These are phyloP conservation scores for Heterobasidion occidentale DNA, from an alignment of 1,284 basidiomycete species.

Conservation along the genomic window DNA sequence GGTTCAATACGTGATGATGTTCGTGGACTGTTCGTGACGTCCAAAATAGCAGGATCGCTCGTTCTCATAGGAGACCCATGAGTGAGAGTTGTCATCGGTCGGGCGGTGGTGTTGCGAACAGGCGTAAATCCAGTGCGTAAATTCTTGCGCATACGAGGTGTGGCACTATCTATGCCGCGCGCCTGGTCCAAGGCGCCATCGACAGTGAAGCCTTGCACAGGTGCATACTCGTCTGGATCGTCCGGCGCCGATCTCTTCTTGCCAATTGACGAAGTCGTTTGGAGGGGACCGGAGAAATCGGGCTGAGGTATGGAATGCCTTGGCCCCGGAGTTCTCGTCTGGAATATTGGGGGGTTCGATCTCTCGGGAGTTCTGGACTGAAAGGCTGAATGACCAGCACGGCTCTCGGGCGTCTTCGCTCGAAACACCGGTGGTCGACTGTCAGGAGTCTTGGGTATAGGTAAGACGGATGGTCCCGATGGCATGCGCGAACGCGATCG, in stretches of 20 bases:
- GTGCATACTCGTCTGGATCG: constrained; percentile 56
- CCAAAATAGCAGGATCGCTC: constrained; percentile 34
- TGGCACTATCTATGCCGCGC: constrained; percentile 40
- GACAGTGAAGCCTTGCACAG: constrained; percentile 52
- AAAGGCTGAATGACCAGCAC: background rate
- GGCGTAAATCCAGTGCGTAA: constrained; percentile 66
- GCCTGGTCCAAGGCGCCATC: constrained; percentile 32
- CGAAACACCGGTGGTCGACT: constrained; percentile 38
- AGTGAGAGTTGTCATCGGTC: constrained; percentile 26
- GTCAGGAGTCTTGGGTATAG: constrained; percentile 50
- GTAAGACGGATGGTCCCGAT: constrained; percentile 10
- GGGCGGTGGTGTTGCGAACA: constrained; percentile 38
- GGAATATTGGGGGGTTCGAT: constrained; percentile 31
- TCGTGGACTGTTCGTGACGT: constrained; percentile 60
- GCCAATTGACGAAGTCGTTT: constrained; percentile 28
- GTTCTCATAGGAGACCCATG: constrained; percentile 17
- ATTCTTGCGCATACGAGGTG: constrained; percentile 45
- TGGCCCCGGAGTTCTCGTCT: constrained; percentile 37
- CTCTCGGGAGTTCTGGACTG: constrained; percentile 50
- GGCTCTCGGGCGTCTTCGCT: constrained; percentile 29
- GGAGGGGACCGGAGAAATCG: constrained; percentile 11
- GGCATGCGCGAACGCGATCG: background rate
- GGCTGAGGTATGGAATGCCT: constrained; percentile 8
- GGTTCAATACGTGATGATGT: constrained; percentile 14
- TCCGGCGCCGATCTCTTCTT: constrained; percentile 68